Evolutionary conservation across 2,329 filamentous ascomycete species (phyloP).

Genomic region (Trichoderma hamatum): DNA sequence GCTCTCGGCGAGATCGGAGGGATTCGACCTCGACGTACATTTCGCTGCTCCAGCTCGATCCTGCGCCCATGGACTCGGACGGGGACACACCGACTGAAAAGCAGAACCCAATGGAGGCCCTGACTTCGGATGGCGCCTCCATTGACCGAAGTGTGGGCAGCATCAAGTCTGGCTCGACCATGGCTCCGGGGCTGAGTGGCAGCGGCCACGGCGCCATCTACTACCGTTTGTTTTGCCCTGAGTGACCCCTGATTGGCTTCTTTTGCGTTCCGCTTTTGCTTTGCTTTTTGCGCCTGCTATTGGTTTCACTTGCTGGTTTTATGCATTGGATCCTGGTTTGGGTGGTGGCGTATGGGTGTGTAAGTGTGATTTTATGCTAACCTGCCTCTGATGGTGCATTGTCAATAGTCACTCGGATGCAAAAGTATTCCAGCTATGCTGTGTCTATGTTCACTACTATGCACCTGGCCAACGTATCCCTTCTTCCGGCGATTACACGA

Average conservation of each 20-base stretch:
- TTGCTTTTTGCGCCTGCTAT: not conserved
- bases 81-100: slow-evolving; percentile 37
- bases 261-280: not conserved
- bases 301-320: not conserved
- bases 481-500: slow-evolving; percentile 75
- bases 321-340: not conserved
- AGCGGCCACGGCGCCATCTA: slow-evolving; percentile 67
- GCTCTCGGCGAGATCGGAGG: slow-evolving; percentile 34
- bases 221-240: slow-evolving; percentile 65
- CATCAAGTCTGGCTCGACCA: slow-evolving; percentile 48
- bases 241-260: not conserved
- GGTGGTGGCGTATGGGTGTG: not conserved
- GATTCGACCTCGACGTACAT: slow-evolving; percentile 59
- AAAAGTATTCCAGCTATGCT: slow-evolving; percentile 87
- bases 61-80: slow-evolving; percentile 70
- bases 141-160: slow-evolving; percentile 38
- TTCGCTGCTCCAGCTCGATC: slow-evolving; percentile 78
- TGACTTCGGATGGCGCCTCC: slow-evolving; percentile 36
- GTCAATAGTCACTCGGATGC: slow-evolving; percentile 57
- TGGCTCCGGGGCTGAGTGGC: slow-evolving; percentile 61
- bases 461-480: slow-evolving; percentile 78
- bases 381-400: slow-evolving; percentile 16
- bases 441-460: slow-evolving; percentile 75
- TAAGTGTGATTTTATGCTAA: slow-evolving; percentile 10
- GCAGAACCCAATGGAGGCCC: slow-evolving; percentile 17